A percentile compares a stretch with the other conserved stretches of the same genome.
phyloP scores from a whole-genome alignment of 345 rosid genomes.

The Excoecaria cochinchinensis region DNA sequence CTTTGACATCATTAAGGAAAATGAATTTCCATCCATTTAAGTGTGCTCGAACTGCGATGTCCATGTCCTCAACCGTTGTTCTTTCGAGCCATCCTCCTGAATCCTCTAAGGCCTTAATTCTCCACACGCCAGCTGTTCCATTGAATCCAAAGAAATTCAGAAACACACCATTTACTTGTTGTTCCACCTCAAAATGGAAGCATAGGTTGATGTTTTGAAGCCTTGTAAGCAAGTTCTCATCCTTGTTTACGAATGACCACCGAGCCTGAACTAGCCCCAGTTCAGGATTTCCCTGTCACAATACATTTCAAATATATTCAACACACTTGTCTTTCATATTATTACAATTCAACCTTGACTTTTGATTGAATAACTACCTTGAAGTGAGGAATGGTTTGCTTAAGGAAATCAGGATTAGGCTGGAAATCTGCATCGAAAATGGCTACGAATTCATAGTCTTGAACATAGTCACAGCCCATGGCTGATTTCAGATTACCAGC shows the following conservation, averaged over 20 bases:
- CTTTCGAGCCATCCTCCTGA: constrained; percentile 95
- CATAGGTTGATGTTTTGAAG: constrained; percentile 84
- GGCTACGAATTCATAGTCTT: constrained; percentile 73
- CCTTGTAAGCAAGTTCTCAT: constrained; percentile 85
- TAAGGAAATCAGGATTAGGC: constrained; percentile 79
- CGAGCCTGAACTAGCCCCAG: constrained; percentile 85
- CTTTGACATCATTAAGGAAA: constrained; percentile 74
- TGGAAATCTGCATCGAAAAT: constrained; percentile 87
- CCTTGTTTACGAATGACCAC: constrained; percentile 89
- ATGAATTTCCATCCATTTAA: constrained; percentile 84
- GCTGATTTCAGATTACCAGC: constrained; percentile 93
- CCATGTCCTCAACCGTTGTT: constrained; percentile 95
- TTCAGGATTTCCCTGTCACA: constrained; percentile 73
- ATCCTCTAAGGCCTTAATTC: constrained; percentile 76
- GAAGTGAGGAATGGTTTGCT: constrained; percentile 76
- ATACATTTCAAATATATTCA: neutral
- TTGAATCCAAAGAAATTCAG: constrained; percentile 91
- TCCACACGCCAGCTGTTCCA: constrained; percentile 93
- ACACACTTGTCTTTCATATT: neutral
- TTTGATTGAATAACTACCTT: constrained; percentile 41
- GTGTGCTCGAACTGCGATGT: constrained; percentile 88
- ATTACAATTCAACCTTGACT: neutral
- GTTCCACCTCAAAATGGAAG: constrained; percentile 95
- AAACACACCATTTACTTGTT: constrained; percentile 74
- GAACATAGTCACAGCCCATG: constrained; percentile 79